Conservation (phyloP, 2,329 filamentous ascomycete genomes). For the Neonectria coccinea region DNA sequence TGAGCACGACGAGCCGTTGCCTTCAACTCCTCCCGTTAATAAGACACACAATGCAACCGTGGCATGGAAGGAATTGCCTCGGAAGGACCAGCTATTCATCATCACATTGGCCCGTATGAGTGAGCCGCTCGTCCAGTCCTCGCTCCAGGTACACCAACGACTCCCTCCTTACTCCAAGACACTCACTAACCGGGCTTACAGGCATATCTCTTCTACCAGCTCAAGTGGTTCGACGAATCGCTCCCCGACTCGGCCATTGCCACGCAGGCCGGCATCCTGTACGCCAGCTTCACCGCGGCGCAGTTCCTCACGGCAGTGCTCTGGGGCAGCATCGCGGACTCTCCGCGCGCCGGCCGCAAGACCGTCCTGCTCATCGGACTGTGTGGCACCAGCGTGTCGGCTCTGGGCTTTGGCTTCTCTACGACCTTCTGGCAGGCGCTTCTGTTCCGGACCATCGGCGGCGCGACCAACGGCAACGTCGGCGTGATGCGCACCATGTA, state of each 20-base stretch:
- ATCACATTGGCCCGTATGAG: conserved; percentile 83
- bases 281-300: conserved; percentile 82
- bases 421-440: conserved; percentile 77
- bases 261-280: conserved; percentile 80
- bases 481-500: conserved; percentile 81
- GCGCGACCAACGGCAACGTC: conserved; percentile 78
- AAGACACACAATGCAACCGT: conserved; percentile 35
- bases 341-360: conserved; percentile 76
- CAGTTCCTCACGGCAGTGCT: conserved; percentile 86
- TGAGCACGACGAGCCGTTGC: conserved; percentile 21
- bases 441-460: conserved; percentile 75
- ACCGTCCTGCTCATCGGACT: conserved; percentile 82
- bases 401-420: conserved; percentile 72
- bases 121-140: conserved; percentile 85
- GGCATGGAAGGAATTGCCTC: conserved; percentile 77
- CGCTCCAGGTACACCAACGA: conserved; percentile 60
- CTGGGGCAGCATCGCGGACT: conserved; percentile 80
- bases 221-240: conserved; percentile 76
- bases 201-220: conserved; percentile 88
- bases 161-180: not conserved
- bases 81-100: conserved; percentile 81
- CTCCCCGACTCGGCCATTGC: conserved; percentile 75
- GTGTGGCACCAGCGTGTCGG: conserved; percentile 66
- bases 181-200: conserved; percentile 47
- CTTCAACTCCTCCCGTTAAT: conserved; percentile 9